phyloP scores from a whole-genome alignment of 345 rosid genomes.

The Combretum micranthum region DNA sequence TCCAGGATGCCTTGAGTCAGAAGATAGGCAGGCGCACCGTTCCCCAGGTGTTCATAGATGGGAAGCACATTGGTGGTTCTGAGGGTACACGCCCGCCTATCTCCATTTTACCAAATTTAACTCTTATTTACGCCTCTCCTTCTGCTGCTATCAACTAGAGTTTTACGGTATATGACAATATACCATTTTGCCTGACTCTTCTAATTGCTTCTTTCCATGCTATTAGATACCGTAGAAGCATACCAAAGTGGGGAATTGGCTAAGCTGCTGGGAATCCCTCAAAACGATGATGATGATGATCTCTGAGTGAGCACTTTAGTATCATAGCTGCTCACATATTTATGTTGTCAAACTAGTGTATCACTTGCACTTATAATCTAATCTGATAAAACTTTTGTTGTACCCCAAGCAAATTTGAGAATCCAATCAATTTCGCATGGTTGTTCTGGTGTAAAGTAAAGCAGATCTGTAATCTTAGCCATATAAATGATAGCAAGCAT shows the following conservation, averaged over 20 bases:
- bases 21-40: constrained; percentile 70
- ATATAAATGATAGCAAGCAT: too few relatives aligned
- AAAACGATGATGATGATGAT: constrained; percentile 5
- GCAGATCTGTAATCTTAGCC: too few relatives aligned
- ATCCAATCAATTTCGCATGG: too few relatives aligned
- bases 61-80: constrained; percentile 88
- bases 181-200: background rate
- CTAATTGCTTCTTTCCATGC: constrained; percentile 7
- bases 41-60: constrained; percentile 83
- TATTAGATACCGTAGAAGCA: constrained; percentile 72
- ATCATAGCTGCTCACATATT: too few relatives aligned
- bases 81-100: constrained; percentile 49
- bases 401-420: too few relatives aligned
- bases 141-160: background rate
- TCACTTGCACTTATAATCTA: too few relatives aligned
- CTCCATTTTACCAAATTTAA: background rate
- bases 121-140: too few relatives aligned
- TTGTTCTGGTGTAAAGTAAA: too few relatives aligned
- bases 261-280: constrained; percentile 53
- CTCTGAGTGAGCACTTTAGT: too few relatives aligned
- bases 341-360: too few relatives aligned
- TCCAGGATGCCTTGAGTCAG: constrained; percentile 65
- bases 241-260: constrained; percentile 63
- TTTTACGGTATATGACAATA: background rate
- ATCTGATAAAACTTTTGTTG: too few relatives aligned